Evolutionary conservation across 306 rosid genomes (phyloP).

Genomic region (Fragaria vesca): DNA sequence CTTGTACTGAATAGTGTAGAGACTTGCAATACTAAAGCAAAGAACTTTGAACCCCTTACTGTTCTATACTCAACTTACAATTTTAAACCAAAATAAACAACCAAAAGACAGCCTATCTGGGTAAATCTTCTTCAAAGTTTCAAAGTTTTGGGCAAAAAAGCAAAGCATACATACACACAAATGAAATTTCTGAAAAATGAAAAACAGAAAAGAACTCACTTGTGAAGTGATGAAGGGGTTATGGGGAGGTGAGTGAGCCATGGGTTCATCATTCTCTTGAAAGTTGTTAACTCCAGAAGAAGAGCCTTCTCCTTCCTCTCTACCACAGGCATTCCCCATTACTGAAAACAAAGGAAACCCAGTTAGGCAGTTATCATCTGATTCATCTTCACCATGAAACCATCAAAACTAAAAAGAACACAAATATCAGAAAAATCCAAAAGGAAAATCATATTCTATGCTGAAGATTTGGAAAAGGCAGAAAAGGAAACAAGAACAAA

Average conservation of each 20-base stretch:
- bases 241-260: slow-evolving; percentile 27
- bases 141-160: not conserved
- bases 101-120: not conserved
- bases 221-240: slow-evolving; percentile 15
- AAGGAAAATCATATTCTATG: slow-evolving; percentile 2
- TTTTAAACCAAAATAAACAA: not conserved
- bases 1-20: not conserved
- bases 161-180: slow-evolving; percentile 1
- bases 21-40: slow-evolving; percentile 9
- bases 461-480: slow-evolving; percentile 10
- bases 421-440: not conserved
- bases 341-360: slow-evolving; percentile 28
- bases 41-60: not conserved
- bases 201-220: slow-evolving; percentile 24
- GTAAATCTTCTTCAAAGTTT: slow-evolving; percentile 7
- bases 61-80: not conserved
- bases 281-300: slow-evolving; percentile 31
- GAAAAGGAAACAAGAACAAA: slow-evolving; percentile 32
- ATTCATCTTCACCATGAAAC: not conserved
- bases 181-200: not conserved
- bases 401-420: not conserved
- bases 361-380: not conserved
- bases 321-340: slow-evolving; percentile 37
- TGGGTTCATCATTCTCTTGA: slow-evolving; percentile 26
- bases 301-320: slow-evolving; percentile 37